Percentiles rank a stretch among this genome's conserved stretches.
These are phyloP conservation scores for Penicillium oxalicum DNA, from an alignment of 2,329 filamentous ascomycete species.

Conservation along the genomic window DNA sequence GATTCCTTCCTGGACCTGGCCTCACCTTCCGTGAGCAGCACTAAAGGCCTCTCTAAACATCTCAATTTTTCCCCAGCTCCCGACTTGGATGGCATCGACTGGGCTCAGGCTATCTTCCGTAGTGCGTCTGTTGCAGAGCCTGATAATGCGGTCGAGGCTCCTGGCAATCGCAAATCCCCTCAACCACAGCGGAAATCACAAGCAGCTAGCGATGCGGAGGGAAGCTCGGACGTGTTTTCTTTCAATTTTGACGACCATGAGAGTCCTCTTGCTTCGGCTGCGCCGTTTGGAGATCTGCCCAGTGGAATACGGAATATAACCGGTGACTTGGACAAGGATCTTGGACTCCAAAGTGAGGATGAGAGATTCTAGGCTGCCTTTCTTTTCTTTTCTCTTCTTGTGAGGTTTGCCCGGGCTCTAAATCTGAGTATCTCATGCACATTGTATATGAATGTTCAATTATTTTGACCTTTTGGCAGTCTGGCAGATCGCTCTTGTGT, in stretches of 20 bases:
- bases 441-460: too few relatives aligned
- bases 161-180: slow-evolving; percentile 4
- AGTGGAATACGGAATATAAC: slow-evolving; percentile 24
- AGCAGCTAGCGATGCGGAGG: background rate
- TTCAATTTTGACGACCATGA: slow-evolving; percentile 17
- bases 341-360: slow-evolving; percentile 29
- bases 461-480: too few relatives aligned
- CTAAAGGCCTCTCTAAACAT: background rate
- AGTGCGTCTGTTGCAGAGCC: slow-evolving; percentile 14
- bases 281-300: slow-evolving; percentile 4
- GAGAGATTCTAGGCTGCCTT: slow-evolving; percentile 22
- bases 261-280: background rate
- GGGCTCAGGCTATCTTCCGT: slow-evolving; percentile 27
- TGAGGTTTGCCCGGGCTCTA: too few relatives aligned
- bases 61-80: slow-evolving; percentile 8
- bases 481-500: too few relatives aligned
- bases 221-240: slow-evolving; percentile 16
- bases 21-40: background rate
- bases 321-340: slow-evolving; percentile 34
- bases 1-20: slow-evolving; percentile 19
- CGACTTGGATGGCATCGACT: slow-evolving; percentile 24
- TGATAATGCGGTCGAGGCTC: slow-evolving; percentile 5
- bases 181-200: slow-evolving; percentile 5
- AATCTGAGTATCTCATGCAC: too few relatives aligned
- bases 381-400: background rate